phyloP scores from a whole-genome alignment of 371 early-diverging fungal genomes.

The Dichotomocladium elegans region DNA sequence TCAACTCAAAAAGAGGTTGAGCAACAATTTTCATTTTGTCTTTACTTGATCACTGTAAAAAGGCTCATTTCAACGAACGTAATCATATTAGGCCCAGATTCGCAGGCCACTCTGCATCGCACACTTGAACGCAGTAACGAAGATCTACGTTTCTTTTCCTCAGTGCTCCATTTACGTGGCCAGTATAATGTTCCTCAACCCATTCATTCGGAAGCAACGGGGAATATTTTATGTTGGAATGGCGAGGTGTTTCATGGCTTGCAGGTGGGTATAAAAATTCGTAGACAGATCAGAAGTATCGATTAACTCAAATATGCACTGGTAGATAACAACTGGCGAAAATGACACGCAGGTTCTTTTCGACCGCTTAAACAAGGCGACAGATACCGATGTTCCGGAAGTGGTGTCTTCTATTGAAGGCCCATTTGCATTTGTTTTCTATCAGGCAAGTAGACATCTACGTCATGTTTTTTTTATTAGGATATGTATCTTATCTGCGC shows the following conservation, averaged over 20 bases:
- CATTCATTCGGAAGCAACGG: constrained; percentile 21
- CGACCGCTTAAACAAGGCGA: constrained; percentile 27
- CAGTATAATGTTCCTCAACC: constrained; percentile 66
- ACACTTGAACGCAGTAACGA: constrained; percentile 5
- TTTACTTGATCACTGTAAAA: neutral
- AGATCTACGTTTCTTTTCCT: constrained; percentile 52
- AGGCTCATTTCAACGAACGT: neutral
- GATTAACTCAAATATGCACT: neutral
- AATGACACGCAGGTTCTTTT: constrained; percentile 62
- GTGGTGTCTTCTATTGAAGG: constrained; percentile 63
- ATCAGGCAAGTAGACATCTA: constrained; percentile 33
- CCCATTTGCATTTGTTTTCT: constrained; percentile 75
- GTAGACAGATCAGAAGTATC: neutral
- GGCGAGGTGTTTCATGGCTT: constrained; percentile 82
- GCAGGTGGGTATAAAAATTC: constrained; percentile 27
- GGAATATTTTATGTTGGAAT: constrained; percentile 75
- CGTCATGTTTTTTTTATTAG: neutral
- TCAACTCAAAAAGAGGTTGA: constrained; percentile 51
- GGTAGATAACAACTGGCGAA: constrained; percentile 26
- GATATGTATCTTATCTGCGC: neutral
- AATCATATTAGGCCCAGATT: constrained; percentile 41
- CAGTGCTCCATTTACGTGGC: constrained; percentile 83
- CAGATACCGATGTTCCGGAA: constrained; percentile 10
- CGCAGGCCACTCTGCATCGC: constrained; percentile 26
- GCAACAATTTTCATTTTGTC: neutral